These are phyloP conservation scores for Cladobotryum protrusum DNA, from an alignment of 2,329 filamentous ascomycete genomes.

Conservation along the genomic window DNA sequence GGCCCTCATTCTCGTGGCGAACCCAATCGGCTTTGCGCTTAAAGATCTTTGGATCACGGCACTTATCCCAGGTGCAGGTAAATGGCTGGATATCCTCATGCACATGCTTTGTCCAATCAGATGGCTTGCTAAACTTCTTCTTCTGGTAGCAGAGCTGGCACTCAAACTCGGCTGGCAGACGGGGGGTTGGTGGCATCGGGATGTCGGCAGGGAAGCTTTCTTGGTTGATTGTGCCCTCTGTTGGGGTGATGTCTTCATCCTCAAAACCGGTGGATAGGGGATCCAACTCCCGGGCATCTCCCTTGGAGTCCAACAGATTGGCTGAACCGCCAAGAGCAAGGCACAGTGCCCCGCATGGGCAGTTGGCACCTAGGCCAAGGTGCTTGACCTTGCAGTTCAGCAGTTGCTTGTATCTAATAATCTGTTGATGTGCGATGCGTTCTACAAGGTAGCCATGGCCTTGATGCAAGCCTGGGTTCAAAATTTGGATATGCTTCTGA, in stretches of 20 bases:
- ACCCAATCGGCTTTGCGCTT: conserved; percentile 97
- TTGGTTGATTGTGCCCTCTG: conserved; percentile 61
- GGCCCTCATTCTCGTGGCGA: conserved; percentile 85
- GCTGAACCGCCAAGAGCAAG: conserved; percentile 61
- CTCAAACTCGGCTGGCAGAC: conserved; percentile 81
- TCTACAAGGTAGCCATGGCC: conserved; percentile 62
- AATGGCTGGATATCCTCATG: conserved; percentile 92
- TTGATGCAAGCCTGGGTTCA: conserved; percentile 65
- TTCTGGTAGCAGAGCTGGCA: conserved; percentile 80
- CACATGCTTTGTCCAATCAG: conserved; percentile 95
- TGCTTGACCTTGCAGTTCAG: conserved; percentile 67
- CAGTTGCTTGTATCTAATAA: conserved; percentile 70
- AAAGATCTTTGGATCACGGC: conserved; percentile 82
- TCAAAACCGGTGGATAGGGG: conserved; percentile 44
- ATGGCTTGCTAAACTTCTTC: conserved; percentile 84
- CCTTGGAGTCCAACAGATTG: conserved; percentile 53
- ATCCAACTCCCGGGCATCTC: conserved; percentile 54
- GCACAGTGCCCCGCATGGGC: conserved; percentile 58
- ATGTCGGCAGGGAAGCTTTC: conserved; percentile 77
- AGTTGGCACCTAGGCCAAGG: conserved; percentile 53
- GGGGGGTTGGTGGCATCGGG: conserved; percentile 69
- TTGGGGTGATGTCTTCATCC: conserved; percentile 60
- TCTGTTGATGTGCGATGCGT: conserved; percentile 75
- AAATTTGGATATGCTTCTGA: conserved; percentile 60
- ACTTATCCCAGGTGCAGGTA: conserved; percentile 81